Conservation (phyloP, 2,329 filamentous ascomycete genomes). For the Polychaeton citri region DNA sequence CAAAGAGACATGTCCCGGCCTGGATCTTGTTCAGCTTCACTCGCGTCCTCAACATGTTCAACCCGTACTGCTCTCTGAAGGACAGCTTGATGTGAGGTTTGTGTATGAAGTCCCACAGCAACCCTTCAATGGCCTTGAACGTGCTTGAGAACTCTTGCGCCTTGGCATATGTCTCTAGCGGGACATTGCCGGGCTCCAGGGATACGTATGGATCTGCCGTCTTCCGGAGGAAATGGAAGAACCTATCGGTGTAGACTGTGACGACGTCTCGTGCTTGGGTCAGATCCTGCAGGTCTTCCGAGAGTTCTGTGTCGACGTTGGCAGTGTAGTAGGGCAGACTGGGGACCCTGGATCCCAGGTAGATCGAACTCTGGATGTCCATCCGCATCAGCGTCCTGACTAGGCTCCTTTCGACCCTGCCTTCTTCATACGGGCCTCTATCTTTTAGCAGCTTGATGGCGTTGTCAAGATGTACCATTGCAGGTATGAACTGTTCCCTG, state of each 20-base stretch:
- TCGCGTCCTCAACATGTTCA: conserved; percentile 15
- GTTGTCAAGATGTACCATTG: conserved; percentile 19
- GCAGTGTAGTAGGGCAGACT: conserved; percentile 17
- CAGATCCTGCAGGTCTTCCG: conserved; percentile 12
- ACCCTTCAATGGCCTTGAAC: conserved; percentile 12
- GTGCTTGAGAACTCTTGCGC: conserved; percentile 14
- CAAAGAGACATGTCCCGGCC: conserved; percentile 14
- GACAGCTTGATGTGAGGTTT: conserved; percentile 13
- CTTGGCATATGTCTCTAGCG: conserved; percentile 14
- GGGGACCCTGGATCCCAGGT: conserved; percentile 13
- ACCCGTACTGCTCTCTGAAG: conserved; percentile 16
- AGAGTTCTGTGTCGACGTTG: conserved; percentile 13
- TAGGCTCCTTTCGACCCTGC: conserved; percentile 15
- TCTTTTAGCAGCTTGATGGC: conserved; percentile 17
- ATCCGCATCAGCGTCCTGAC: conserved; percentile 18
- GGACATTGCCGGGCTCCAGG: conserved; percentile 11
- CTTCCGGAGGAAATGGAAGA: conserved; percentile 17
- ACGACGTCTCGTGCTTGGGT: conserved; percentile 17
- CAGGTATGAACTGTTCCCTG: conserved; percentile 17
- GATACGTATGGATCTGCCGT: conserved; percentile 15
- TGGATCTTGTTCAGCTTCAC: conserved; percentile 17
- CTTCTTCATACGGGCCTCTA: conserved; percentile 7
- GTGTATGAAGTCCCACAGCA: conserved; percentile 18
- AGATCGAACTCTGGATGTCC: conserved; percentile 17
- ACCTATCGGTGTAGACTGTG: conserved; percentile 15